Base-by-base conservation (phyloP, 2,329 filamentous ascomycete species). In the Dactylella cylindrospora region DNA sequence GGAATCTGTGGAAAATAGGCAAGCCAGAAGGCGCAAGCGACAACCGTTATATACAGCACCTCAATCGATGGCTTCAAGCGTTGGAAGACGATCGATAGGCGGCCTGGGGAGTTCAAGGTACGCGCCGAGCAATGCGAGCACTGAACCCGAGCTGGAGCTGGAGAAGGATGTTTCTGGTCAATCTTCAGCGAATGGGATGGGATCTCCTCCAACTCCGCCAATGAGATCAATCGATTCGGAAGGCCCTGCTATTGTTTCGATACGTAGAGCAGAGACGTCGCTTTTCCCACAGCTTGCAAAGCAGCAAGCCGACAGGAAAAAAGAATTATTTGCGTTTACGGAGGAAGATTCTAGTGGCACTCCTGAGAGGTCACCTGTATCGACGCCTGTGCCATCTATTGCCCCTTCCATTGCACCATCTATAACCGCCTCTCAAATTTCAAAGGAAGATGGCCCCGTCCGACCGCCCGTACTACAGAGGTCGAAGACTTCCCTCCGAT, bases 401-500 rank as follows among this genome's bases (percentile, higher is more conserved):
- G 7, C 50, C 43, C 36, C 39, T 66, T 60, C 66, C 10, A 36
- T 54, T 20, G 57, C 51, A 22, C 50, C 49, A 5, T 62, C 59
- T 12, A 25, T 50, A 3, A 25, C 40, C n/a, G 15, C 40, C 10
- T 50, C 40, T 12, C 22, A 12, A n/a, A 51, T 45, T 26, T 41
- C 41, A 2, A 41, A 32, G 6, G 9, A 31, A 13, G 9, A 9
- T 31, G 13, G 13, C 8, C 28, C 28, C 9, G 28, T 31, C 28
- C 59, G 64, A 45, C 62, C 65, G 31, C 45, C 46, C 13, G 51
- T 64, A 41, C 64, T 51, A 23, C 61, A 49, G 31, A 44, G 57
- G 12, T 64, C 60, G 35, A 64, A 41, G 20, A 65, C 67, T 20
- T 67, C 61, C 9, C 41, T 66, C 12, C 68, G 61, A 36, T 69